phyloP scores from a whole-genome alignment of 768 basidiomycete species.

The Lyophyllum decastes region DNA sequence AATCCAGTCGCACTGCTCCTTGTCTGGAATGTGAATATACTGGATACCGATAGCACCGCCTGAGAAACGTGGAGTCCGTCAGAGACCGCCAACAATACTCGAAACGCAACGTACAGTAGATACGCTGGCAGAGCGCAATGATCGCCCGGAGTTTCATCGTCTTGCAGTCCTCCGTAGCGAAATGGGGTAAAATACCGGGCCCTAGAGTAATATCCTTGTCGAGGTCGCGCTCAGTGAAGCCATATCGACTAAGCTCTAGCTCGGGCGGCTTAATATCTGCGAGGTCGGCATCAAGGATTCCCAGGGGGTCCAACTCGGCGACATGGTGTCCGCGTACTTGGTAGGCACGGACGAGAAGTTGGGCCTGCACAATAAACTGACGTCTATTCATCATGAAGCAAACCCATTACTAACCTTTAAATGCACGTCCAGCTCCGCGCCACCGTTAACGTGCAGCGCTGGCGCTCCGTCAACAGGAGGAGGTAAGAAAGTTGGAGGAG shows the following conservation, averaged over 20 bases:
- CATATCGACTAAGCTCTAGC: conserved; percentile 91
- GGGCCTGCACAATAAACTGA: conserved; percentile 58
- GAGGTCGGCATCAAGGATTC: conserved; percentile 89
- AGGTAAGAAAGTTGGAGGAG: conserved; percentile 70
- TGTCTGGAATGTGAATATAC: conserved; percentile 95
- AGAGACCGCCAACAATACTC: not conserved
- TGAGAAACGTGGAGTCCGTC: conserved; percentile 27
- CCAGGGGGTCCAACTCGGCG: conserved; percentile 94
- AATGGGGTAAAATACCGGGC: conserved; percentile 95
- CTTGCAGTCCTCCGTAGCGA: conserved; percentile 82
- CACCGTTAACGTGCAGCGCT: conserved; percentile 65
- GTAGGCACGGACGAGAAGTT: conserved; percentile 97
- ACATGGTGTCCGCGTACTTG: conserved; percentile 98
- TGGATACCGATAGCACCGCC: conserved; percentile 89
- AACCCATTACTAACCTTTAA: conserved; percentile 66
- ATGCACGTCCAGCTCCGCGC: conserved; percentile 87
- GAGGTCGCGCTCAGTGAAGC: conserved; percentile 92
- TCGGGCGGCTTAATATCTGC: conserved; percentile 80
- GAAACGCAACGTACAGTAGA: conserved; percentile 75
- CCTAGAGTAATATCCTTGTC: conserved; percentile 94
- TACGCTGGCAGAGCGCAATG: conserved; percentile 85
- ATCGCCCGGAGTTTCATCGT: conserved; percentile 91
- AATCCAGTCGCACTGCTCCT: conserved; percentile 99
- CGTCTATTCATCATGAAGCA: conserved; percentile 1
- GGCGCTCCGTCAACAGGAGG: conserved; percentile 80